Evolutionary conservation across 192 early-diverging fungal species (phyloP).

Genomic region (Neocallimastix lanati): DNA sequence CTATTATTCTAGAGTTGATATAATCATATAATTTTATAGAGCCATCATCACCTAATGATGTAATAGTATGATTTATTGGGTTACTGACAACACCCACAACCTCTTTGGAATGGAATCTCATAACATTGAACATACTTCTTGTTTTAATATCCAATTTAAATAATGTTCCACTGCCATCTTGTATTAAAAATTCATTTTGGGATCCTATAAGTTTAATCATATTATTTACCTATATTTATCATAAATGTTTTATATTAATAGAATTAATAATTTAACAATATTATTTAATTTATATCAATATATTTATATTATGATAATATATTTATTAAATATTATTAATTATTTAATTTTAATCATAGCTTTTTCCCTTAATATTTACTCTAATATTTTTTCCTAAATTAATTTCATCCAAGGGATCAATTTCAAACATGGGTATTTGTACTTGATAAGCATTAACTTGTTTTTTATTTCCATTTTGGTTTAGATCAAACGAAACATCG

Average conservation of each 20-base stretch:
- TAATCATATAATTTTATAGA: constrained; percentile 25
- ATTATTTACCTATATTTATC: not conserved
- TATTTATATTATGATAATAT: too few relatives aligned
- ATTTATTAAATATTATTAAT: too few relatives aligned
- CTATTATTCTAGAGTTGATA: constrained; percentile 8
- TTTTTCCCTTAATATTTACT: too few relatives aligned
- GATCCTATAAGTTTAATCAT: not conserved
- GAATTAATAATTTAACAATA: too few relatives aligned
- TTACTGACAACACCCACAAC: constrained; percentile 21
- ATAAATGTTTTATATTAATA: too few relatives aligned
- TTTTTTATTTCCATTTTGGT: not conserved
- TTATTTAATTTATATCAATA: too few relatives aligned
- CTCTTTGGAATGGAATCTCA: constrained; percentile 26
- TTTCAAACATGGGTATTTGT: constrained; percentile 25
- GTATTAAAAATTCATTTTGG: constrained; percentile 9
- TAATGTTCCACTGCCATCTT: constrained; percentile 19
- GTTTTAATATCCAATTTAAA: constrained; percentile 25
- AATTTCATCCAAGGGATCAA: constrained; percentile 37
- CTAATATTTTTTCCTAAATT: constrained; percentile 24
- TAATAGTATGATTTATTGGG: constrained; percentile 18
- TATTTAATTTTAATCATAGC: too few relatives aligned
- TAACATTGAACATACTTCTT: constrained; percentile 15
- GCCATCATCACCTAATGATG: constrained; percentile 25
- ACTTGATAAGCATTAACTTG: constrained; percentile 4
- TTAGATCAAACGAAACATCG: constrained; percentile 15